Conservation (phyloP, 2,329 filamentous ascomycete genomes). For the Colletotrichum siamense region DNA sequence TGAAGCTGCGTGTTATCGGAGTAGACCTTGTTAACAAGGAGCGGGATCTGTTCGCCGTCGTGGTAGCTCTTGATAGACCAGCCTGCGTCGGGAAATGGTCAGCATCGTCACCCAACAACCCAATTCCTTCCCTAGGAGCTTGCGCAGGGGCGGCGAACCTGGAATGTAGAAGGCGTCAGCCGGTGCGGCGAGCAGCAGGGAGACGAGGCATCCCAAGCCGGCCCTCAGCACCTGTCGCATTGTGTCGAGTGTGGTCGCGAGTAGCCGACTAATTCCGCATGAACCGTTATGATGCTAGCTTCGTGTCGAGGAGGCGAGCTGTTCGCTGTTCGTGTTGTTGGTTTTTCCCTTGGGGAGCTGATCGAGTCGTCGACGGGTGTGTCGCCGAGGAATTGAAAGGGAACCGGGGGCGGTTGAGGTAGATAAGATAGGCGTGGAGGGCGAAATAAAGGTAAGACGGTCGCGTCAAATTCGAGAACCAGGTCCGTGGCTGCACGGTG, state of each 20-base stretch:
- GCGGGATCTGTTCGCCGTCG: slow-evolving; percentile 76
- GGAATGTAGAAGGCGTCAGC: slow-evolving; percentile 83
- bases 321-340: neutral
- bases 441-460: slow-evolving; percentile 8
- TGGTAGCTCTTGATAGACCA: slow-evolving; percentile 84
- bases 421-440: neutral
- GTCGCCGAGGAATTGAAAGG: neutral
- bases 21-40: slow-evolving; percentile 93
- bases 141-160: slow-evolving; percentile 58
- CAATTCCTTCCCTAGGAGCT: neutral
- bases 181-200: slow-evolving; percentile 44
- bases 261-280: neutral
- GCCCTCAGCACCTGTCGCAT: slow-evolving; percentile 38
- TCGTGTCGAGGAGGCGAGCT: neutral
- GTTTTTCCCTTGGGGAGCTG: neutral
- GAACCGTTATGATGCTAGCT: neutral
- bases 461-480: neutral
- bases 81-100: slow-evolving; percentile 47
- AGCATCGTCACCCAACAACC: neutral
- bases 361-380: neutral
- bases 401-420: neutral
- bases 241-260: neutral
- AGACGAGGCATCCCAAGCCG: slow-evolving; percentile 43
- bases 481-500: slow-evolving; percentile 17
- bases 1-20: slow-evolving; percentile 90